Evolutionary conservation across 192 early-diverging fungal genomes (phyloP).

Genomic region (Gryganskiella cystojenkinii): DNA sequence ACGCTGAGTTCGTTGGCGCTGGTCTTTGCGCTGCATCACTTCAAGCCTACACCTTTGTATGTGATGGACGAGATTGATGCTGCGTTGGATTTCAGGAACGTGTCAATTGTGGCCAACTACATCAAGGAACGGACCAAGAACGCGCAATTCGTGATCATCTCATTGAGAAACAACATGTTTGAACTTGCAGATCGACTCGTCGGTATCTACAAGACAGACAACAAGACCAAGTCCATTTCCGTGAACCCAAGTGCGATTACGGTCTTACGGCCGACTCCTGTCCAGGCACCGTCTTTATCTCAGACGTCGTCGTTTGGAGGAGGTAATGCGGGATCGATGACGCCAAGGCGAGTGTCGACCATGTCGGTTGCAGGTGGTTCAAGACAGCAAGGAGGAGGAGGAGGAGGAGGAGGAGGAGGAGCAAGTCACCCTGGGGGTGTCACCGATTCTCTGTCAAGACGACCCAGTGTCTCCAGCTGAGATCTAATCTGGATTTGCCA

Average conservation of each 20-base stretch:
- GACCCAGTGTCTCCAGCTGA: too few species aligned
- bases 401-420: too few species aligned
- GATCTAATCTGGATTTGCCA: too few species aligned
- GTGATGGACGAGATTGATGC: conserved; percentile 99
- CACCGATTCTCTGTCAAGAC: too few species aligned
- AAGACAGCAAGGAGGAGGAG: too few species aligned
- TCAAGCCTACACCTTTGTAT: conserved; percentile 99
- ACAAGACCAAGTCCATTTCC: conserved; percentile 58
- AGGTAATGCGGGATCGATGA: neutral
- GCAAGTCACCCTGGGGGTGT: too few species aligned
- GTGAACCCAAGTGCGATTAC: conserved; percentile 37
- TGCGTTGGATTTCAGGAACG: conserved; percentile 98
- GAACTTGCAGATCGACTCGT: conserved; percentile 98
- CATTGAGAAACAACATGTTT: conserved; percentile 99
- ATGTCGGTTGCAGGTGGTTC: conserved; percentile 11
- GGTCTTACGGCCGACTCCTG: conserved; percentile 27
- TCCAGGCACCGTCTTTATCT: neutral
- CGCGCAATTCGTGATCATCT: conserved; percentile 99
- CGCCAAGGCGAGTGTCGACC: conserved; percentile 9
- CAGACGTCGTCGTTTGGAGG: neutral
- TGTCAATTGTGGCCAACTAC: conserved; percentile 99
- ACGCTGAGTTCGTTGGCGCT: conserved; percentile 98
- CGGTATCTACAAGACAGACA: conserved; percentile 97
- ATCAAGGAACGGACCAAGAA: conserved; percentile 97
- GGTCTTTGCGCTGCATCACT: conserved; percentile 99